A percentile compares a stretch with the other conserved stretches of the same genome.
phyloP scores from a whole-genome alignment of 2,329 filamentous ascomycete genomes.

The Sarocladiaceae sp. region DNA sequence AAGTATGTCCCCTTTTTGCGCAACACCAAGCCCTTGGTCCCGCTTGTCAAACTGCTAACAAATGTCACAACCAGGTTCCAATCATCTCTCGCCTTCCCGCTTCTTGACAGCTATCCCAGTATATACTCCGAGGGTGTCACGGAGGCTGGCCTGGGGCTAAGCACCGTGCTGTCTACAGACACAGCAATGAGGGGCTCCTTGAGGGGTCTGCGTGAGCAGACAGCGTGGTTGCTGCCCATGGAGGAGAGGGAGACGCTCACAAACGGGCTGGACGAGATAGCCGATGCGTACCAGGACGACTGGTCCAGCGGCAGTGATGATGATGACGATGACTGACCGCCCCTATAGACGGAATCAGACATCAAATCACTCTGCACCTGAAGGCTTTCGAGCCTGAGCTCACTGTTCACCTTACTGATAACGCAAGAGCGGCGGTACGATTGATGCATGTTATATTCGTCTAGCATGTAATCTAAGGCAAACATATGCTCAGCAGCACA shows the following conservation, averaged over 20 bases:
- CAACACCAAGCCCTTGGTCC: background rate
- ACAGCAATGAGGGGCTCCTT: conserved; percentile 60
- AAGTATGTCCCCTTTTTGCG: conserved; percentile 5
- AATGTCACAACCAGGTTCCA: conserved; percentile 32
- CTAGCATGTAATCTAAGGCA: conserved; percentile 3
- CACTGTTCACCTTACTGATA: no score
- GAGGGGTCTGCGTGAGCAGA: conserved; percentile 57
- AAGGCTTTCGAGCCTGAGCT: no score
- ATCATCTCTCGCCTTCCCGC: conserved; percentile 58
- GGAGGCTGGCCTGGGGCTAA: conserved; percentile 32
- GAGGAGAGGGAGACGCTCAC: conserved; percentile 81
- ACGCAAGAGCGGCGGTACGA: no score
- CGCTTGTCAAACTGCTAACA: conserved; percentile 4
- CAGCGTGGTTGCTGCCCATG: conserved; percentile 55
- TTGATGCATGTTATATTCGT: background rate
- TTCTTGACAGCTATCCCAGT: conserved; percentile 76
- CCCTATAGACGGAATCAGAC: background rate
- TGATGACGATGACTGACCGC: conserved; percentile 46
- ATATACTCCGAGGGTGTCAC: conserved; percentile 52
- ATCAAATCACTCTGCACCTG: no score
- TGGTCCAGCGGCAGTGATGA: conserved; percentile 74
- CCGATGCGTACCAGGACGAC: conserved; percentile 82
- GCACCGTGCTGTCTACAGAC: conserved; percentile 64
- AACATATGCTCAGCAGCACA: background rate
- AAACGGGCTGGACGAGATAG: conserved; percentile 74